Percentiles rank a stretch among this genome's conserved stretches.
phyloP scores from a whole-genome alignment of 2,329 filamentous ascomycete species.

The Phaeosphaeriaceae sp. region DNA sequence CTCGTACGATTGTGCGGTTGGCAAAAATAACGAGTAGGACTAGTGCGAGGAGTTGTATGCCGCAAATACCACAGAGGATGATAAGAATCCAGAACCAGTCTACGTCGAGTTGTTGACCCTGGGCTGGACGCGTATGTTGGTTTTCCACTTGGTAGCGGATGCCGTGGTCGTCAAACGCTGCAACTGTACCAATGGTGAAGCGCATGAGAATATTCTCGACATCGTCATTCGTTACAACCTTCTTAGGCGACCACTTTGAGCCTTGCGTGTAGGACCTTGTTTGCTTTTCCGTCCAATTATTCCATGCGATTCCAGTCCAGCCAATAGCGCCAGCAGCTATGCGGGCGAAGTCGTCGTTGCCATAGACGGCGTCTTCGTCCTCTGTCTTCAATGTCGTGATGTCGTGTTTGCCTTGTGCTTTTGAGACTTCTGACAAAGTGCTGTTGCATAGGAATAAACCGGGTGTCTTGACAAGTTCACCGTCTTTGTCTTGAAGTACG shows the following conservation, averaged over 20 bases:
- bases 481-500: constrained; percentile 29
- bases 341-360: constrained; percentile 35
- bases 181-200: constrained; percentile 41
- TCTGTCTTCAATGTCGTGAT: constrained; percentile 20
- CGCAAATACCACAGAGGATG: constrained; percentile 30
- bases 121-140: constrained; percentile 13
- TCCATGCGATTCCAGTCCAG: constrained; percentile 37
- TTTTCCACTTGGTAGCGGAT: constrained; percentile 26
- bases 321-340: constrained; percentile 41
- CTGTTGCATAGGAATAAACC: constrained; percentile 42
- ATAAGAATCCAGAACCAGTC: constrained; percentile 37
- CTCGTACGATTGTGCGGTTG: constrained; percentile 40
- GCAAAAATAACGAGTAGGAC: constrained; percentile 29
- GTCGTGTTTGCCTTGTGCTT: constrained; percentile 20
- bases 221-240: constrained; percentile 3
- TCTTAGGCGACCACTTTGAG: constrained; percentile 34
- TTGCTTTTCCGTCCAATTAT: constrained; percentile 22
- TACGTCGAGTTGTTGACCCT: constrained; percentile 38
- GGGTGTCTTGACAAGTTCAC: constrained; percentile 10
- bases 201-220: constrained; percentile 36
- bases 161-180: constrained; percentile 45
- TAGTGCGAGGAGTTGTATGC: constrained; percentile 36
- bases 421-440: constrained; percentile 21
- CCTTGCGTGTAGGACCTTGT: constrained; percentile 29
- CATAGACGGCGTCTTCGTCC: constrained; percentile 31